Evolutionary conservation across 2,329 filamentous ascomycete species (phyloP).

Genomic region (Ciborinia camelliae): DNA sequence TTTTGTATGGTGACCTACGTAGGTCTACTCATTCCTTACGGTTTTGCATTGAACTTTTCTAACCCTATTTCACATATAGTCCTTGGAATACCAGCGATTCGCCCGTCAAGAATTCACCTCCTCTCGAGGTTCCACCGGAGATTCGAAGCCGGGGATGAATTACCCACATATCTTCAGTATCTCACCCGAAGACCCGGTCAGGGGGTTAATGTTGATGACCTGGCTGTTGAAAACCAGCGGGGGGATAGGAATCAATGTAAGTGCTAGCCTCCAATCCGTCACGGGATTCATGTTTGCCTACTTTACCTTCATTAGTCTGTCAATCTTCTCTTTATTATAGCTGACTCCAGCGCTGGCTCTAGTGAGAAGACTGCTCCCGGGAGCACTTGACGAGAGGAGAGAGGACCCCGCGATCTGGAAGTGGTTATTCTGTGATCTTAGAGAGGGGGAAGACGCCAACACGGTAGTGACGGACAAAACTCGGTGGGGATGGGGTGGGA

Average conservation of each 20-base stretch:
- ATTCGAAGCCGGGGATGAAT: background rate
- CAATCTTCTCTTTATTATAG: no score
- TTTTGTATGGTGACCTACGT: background rate
- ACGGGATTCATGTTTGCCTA: no score
- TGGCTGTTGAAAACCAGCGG: background rate
- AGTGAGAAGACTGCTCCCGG: background rate
- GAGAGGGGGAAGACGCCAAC: background rate
- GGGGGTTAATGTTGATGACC: background rate
- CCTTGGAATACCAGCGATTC: background rate
- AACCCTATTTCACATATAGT: no score
- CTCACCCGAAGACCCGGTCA: background rate
- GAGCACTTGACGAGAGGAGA: background rate
- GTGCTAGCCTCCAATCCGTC: background rate
- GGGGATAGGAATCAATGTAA: background rate
- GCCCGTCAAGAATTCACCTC: background rate
- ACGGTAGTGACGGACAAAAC: background rate
- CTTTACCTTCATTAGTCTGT: no score
- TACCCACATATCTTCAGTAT: background rate
- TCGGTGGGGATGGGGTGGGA: constrained; percentile 1
- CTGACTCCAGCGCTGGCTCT: background rate
- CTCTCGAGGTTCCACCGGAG: background rate
- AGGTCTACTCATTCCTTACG: no score
- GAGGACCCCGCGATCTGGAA: background rate
- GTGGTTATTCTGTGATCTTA: background rate
- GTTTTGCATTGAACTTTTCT: no score